These are phyloP conservation scores for Ganoderma meredithae DNA, from an alignment of 1,284 basidiomycete species.

Conservation along the genomic window DNA sequence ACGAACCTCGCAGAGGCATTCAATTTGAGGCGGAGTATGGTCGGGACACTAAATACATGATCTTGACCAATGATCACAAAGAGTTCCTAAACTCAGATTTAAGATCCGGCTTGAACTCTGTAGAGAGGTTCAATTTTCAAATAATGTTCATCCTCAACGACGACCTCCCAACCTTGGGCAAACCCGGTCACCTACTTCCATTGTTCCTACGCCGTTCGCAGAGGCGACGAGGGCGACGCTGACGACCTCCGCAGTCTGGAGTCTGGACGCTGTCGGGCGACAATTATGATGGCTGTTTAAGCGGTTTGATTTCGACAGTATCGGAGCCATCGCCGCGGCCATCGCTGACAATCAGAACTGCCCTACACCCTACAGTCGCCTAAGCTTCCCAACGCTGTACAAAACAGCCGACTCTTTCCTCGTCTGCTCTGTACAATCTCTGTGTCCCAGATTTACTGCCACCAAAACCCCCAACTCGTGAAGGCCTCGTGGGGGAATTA, in stretches of 20 bases:
- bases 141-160: background rate
- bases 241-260: background rate
- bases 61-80: background rate
- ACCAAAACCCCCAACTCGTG: background rate
- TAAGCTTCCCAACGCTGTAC: background rate
- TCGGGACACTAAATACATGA: background rate
- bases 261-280: background rate
- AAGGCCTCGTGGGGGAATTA: background rate
- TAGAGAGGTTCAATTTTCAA: background rate
- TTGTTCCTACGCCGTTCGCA: background rate
- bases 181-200: too few relatives aligned
- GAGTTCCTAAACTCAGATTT: background rate
- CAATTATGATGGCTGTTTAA: background rate
- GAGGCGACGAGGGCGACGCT: background rate
- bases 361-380: conserved; percentile 28
- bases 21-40: background rate
- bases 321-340: conserved; percentile 24
- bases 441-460: background rate
- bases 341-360: conserved; percentile 27
- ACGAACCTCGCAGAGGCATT: background rate
- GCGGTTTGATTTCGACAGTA: conserved; percentile 10
- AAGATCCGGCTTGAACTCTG: too few relatives aligned
- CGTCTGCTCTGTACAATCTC: too few relatives aligned
- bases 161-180: background rate
- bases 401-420: background rate